These are phyloP conservation scores for Metarhizium robertsii DNA, from an alignment of 2,329 filamentous ascomycete genomes.

Conservation along the genomic window DNA sequence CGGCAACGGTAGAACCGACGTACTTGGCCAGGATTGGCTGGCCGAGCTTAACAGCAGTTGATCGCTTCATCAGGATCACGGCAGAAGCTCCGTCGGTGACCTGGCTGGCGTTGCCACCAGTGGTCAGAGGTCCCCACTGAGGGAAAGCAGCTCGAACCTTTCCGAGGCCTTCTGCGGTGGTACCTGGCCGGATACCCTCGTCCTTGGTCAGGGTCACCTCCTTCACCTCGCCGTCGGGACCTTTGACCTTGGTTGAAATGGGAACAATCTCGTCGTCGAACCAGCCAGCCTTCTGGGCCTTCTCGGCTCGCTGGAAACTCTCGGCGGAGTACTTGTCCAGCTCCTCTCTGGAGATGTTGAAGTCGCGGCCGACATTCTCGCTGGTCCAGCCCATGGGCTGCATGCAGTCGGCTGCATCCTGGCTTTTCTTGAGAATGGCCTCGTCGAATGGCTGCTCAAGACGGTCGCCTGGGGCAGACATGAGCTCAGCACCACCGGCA, in stretches of 20 bases:
- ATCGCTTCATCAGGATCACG: conserved; percentile 88
- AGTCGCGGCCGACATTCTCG: conserved; percentile 90
- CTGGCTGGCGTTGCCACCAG: conserved; percentile 90
- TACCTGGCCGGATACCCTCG: conserved; percentile 85
- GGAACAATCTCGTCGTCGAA: conserved; percentile 93
- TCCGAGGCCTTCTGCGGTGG: conserved; percentile 68
- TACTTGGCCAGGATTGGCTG: conserved; percentile 94
- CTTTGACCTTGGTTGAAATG: conserved; percentile 73
- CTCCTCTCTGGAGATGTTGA: conserved; percentile 67
- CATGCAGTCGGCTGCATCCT: conserved; percentile 78
- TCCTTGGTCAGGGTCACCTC: conserved; percentile 74
- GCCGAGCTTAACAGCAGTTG: conserved; percentile 73
- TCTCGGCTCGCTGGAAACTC: conserved; percentile 80
- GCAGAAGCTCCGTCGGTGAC: conserved; percentile 91
- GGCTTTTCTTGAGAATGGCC: conserved; percentile 58
- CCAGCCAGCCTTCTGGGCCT: conserved; percentile 80
- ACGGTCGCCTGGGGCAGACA: conserved; percentile 65
- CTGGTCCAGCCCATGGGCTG: conserved; percentile 97
- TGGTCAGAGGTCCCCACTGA: conserved; percentile 76
- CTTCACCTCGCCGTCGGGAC: conserved; percentile 69
- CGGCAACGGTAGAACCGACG: conserved; percentile 82
- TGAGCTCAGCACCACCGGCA: conserved; percentile 80
- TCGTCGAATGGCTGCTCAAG: conserved; percentile 68
- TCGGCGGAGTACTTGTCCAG: conserved; percentile 84
- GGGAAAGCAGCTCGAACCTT: conserved; percentile 91